Conservation (phyloP, 1,139 yeast genomes). For the Arxiozyma heterogenica region DNA sequence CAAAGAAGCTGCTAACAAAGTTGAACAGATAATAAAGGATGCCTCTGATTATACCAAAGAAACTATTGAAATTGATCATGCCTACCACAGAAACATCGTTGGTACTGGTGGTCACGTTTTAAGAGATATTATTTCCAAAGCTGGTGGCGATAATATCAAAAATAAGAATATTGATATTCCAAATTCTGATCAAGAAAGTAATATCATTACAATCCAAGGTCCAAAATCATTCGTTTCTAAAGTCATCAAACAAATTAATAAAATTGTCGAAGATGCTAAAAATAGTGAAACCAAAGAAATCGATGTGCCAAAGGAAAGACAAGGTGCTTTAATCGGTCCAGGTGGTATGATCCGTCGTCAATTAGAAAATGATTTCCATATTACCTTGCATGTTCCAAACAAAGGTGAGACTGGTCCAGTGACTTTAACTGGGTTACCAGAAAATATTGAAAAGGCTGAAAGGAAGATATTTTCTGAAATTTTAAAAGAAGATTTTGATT, state of each 20-base stretch:
- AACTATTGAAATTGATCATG: conserved; percentile 58
- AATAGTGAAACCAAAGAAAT: conserved; percentile 48
- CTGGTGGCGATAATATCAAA: conserved; percentile 59
- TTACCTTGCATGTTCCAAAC: conserved; percentile 61
- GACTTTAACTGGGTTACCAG: conserved; percentile 51
- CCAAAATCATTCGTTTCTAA: conserved; percentile 65
- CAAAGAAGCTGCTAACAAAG: conserved; percentile 57
- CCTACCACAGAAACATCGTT: conserved; percentile 69
- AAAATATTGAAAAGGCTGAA: conserved; percentile 48
- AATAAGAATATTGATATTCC: conserved; percentile 66
- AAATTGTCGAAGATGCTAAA: conserved; percentile 58
- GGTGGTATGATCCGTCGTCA: conserved; percentile 69
- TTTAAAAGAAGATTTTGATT: conserved; percentile 37
- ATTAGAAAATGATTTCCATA: conserved; percentile 61
- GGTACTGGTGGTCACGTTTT: conserved; percentile 75
- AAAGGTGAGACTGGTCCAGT: conserved; percentile 40
- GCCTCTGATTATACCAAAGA: conserved; percentile 56
- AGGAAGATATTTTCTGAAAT: conserved; percentile 44
- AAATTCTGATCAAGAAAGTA: conserved; percentile 54
- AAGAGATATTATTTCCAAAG: conserved; percentile 64
- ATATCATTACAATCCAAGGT: conserved; percentile 61
- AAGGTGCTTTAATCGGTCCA: conserved; percentile 72
- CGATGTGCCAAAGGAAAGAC: conserved; percentile 65
- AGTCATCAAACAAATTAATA: conserved; percentile 55
- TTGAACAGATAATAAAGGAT: conserved; percentile 57